Evolutionary conservation across 2,329 filamentous ascomycete species (phyloP), one percentile per base, ranked within the genome.

Genomic region (Trichoderma brevicompactum): DNA sequence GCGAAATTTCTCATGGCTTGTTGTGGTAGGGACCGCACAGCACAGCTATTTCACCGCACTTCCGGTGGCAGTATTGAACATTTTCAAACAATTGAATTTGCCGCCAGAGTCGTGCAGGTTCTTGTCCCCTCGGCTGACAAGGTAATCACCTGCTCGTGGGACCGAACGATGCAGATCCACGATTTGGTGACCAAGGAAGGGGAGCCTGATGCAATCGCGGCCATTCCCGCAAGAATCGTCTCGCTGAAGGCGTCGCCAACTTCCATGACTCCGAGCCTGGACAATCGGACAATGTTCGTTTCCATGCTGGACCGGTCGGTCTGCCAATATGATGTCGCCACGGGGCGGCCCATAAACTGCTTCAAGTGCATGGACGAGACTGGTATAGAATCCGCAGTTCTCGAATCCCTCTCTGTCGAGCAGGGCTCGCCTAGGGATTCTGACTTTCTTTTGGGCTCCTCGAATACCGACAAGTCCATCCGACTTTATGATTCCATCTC

Each of bases 401-500:
- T 98, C 70, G 92, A 94, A 69, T 91, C 91, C 0, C 82, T 99
- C 36, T 87, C 87, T 2, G 86, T 89, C 65, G 87, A 74, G 72
- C 87, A 74, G 79, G 87, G 71, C 76, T 83, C 68, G 77, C 84
- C 77, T 50, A 82, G 76, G 75, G 87, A 80, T 46, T 77, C 84
- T 3, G 85, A 88, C 34, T 85, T 96, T 58, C 83, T 99, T 59
- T 84, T 95, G 17, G 94, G 92, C n/a, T 85, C 95, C 10, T 97
- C 94, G 8, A 94, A 94, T 71, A 97, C 92, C 0, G 95, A 99
- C 77, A 99, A 98, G 75, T 98, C 95, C 0, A 89, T 99, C 64
- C 85, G 95, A 41, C 81, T 99, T 15, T 99, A 99, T 72, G 92
- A 97, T 70, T 82, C 87, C 36, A 88, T 90, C 67, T 88, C 87